Percentiles rank a stretch among this genome's conserved stretches.
phyloP scores from a whole-genome alignment of 2,329 filamentous ascomycete species.

The Sporothrix globosa region DNA sequence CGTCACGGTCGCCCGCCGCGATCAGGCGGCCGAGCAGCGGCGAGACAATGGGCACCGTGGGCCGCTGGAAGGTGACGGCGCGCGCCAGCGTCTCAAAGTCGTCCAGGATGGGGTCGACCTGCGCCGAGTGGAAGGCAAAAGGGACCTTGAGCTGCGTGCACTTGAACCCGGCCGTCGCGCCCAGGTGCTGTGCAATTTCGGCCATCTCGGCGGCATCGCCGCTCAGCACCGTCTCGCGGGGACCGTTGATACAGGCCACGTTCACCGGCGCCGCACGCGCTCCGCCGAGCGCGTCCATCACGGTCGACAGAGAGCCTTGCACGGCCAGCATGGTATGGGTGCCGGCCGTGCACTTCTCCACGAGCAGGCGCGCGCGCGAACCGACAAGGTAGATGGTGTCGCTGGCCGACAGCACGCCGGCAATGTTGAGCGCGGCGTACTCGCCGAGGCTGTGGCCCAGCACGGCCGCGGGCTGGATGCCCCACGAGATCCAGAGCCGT shows the following conservation, averaged over 20 bases:
- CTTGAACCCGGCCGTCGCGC: constrained; percentile 45
- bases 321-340: constrained; percentile 64
- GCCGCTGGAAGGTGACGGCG: constrained; percentile 48
- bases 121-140: constrained; percentile 58
- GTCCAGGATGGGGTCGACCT: constrained; percentile 59
- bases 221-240: constrained; percentile 72
- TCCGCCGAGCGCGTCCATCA: constrained; percentile 55
- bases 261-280: constrained; percentile 49
- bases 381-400: constrained; percentile 76
- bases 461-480: constrained; percentile 58
- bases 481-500: constrained; percentile 60
- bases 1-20: constrained; percentile 47
- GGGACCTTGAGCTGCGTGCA: constrained; percentile 54
- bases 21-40: constrained; percentile 66
- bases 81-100: constrained; percentile 57
- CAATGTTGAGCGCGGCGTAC: constrained; percentile 71
- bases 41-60: constrained; percentile 66
- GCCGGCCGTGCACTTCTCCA: constrained; percentile 65
- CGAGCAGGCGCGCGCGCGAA: constrained; percentile 65
- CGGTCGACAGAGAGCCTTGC: constrained; percentile 54
- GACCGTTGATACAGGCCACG: constrained; percentile 74
- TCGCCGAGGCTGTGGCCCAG: constrained; percentile 70
- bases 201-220: constrained; percentile 50
- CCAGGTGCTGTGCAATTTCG: constrained; percentile 48
- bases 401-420: constrained; percentile 70